Base-by-base conservation (phyloP, 495 filamentous ascomycete species). In the Aspergillus homomorphus region DNA sequence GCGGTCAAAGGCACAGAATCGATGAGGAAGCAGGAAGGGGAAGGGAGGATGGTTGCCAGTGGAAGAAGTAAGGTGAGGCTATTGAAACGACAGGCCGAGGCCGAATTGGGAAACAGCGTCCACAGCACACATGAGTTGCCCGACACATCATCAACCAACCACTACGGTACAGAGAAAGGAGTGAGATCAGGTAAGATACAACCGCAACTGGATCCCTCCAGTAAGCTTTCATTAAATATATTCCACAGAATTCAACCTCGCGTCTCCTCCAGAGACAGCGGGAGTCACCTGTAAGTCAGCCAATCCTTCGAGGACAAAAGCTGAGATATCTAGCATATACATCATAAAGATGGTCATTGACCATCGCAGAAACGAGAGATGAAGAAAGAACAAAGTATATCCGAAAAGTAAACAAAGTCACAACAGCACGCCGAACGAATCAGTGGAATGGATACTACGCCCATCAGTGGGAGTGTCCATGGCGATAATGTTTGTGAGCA, bases 401-500 rank as follows among this genome's bases (percentile, higher is more conserved):
- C 45, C 45, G 46, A 15, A 23, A n/a, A 23, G 14, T 24, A 14
- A 22, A 23, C 45, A 50, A 15, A 23, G 48, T 52, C 16, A 30
- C 43, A 26, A 24, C 28, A 58, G 60, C 61, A 46, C 59, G 55
- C 55, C 59, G 60, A 58, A 44, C 23, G 42, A 45, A 54, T 28
- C 23, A 51, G 22, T 14, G 30, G 21, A 10, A 22, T 7, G 19
- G 43, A 16, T 22, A 52, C 30, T 24, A 43, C 23, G 52, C 45
- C 33, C 8, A 14, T 28, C 24, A 53, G 60, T 69, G 62, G 45
- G 48, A 8, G 54, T 66, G 70, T 15, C 66, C 66, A 26, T 69
- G 68, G 56, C 66, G 65, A 45, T 69, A 67, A 53, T 56, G 69
- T 23, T 63, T 58, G 33, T 58, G 55, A 16, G 50, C 59, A 20